A percentile compares a stretch with the other conserved stretches of the same genome.
These are phyloP conservation scores for Fusarium liriodendri DNA, from an alignment of 2,329 filamentous ascomycete genomes.

Conservation along the genomic window DNA sequence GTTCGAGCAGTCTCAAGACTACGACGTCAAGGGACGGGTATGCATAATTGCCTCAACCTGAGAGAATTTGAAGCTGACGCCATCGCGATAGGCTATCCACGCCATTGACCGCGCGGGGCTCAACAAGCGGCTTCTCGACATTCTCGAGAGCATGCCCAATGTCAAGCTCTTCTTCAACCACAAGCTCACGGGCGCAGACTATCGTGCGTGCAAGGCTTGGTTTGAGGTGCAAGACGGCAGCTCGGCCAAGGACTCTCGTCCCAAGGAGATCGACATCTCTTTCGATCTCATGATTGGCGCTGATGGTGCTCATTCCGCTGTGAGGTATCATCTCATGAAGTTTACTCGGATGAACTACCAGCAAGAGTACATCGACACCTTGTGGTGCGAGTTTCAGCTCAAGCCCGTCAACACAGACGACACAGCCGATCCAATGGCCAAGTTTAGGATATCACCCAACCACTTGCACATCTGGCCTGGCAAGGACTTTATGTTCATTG, in stretches of 20 bases:
- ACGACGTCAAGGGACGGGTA: slow-evolving; percentile 90
- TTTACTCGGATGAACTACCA: slow-evolving; percentile 89
- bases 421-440: slow-evolving; percentile 49
- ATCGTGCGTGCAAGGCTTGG: slow-evolving; percentile 83
- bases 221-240: slow-evolving; percentile 71
- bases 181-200: slow-evolving; percentile 92
- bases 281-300: slow-evolving; percentile 96
- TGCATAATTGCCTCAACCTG: slow-evolving; percentile 44
- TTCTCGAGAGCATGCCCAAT: slow-evolving; percentile 85
- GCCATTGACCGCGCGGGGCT: slow-evolving; percentile 87
- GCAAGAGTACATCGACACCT: slow-evolving; percentile 94
- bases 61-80: slow-evolving; percentile 12
- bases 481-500: slow-evolving; percentile 97
- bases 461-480: slow-evolving; percentile 98
- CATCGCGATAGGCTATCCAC: slow-evolving; percentile 74
- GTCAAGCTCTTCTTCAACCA: slow-evolving; percentile 94
- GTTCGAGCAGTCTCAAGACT: slow-evolving; percentile 86
- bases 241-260: slow-evolving; percentile 54
- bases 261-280: slow-evolving; percentile 80
- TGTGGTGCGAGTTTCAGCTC: slow-evolving; percentile 97
- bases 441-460: slow-evolving; percentile 87
- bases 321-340: slow-evolving; percentile 96
- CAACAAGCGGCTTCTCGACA: slow-evolving; percentile 86
- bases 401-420: slow-evolving; percentile 57
- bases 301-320: slow-evolving; percentile 93